Conservation (phyloP, 768 basidiomycete genomes). For the Tylopilus sp. region DNA sequence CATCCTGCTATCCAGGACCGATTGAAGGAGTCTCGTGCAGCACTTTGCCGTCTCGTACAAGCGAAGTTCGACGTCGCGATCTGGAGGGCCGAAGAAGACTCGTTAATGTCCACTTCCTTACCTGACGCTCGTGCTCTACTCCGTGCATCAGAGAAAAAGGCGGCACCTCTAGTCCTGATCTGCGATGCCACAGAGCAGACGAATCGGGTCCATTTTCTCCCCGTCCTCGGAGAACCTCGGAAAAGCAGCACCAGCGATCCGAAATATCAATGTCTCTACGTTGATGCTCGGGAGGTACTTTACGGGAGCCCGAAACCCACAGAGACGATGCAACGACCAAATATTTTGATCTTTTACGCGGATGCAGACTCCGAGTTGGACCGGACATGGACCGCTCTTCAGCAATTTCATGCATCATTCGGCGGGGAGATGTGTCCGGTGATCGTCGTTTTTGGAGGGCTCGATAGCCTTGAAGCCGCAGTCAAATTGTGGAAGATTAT, state of each 20-base stretch:
- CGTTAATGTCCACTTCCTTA: conserved; percentile 15
- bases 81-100: conserved; percentile 24
- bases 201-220: conserved; percentile 1
- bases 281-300: conserved; percentile 1
- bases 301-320: not conserved
- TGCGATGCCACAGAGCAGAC: conserved; percentile 13
- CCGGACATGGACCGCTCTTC: conserved; percentile 12
- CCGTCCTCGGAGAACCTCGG: conserved; percentile 1
- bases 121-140: conserved; percentile 20
- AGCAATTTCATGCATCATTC: conserved; percentile 15
- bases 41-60: conserved; percentile 19
- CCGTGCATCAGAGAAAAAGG: conserved; percentile 9
- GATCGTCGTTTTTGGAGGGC: conserved; percentile 21
- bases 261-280: conserved; percentile 14
- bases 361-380: conserved; percentile 8
- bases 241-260: not conserved
- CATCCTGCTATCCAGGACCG: conserved; percentile 23
- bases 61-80: conserved; percentile 5
- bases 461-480: conserved; percentile 15
- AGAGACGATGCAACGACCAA: conserved; percentile 9
- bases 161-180: conserved; percentile 12
- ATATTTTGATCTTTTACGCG: conserved; percentile 24
- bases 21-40: conserved; percentile 16
- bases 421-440: conserved; percentile 20
- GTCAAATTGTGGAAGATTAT: conserved; percentile 12